Conservation (phyloP, 2,329 filamentous ascomycete species). For the Alternaria incomplexa region DNA sequence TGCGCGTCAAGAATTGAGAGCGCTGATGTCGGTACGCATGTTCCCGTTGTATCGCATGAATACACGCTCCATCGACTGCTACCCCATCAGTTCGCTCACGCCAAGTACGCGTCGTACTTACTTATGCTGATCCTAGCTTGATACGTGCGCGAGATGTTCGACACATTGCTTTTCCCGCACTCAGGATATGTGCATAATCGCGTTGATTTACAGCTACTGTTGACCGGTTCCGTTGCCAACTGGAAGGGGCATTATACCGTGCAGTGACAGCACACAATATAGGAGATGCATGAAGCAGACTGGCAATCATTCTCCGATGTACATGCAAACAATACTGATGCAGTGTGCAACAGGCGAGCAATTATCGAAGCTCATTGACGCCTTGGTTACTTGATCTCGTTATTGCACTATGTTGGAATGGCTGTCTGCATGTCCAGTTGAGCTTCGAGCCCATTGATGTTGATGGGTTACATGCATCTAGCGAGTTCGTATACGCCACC, state of each 20-base stretch:
- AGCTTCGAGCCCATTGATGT: neutral
- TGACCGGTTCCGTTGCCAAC: neutral
- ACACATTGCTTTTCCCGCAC: neutral
- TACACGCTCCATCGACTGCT: neutral
- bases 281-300: no score
- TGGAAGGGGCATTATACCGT: neutral
- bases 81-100: neutral
- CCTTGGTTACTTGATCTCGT: no score
- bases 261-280: neutral
- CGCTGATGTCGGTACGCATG: neutral
- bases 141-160: neutral
- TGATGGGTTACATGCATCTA: neutral
- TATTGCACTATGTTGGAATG: no score
- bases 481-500: neutral
- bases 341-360: no score
- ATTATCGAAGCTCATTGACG: no score
- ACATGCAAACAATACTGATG: no score
- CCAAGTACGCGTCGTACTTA: neutral
- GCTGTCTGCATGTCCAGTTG: no score
- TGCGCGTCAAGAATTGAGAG: neutral
- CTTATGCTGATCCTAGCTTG: neutral
- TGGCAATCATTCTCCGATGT: no score
- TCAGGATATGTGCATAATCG: neutral
- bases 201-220: neutral
- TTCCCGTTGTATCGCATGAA: neutral